Evolutionary conservation across 208 protist genomes (phyloP).

Genomic region (Acanthamoeba divionensis): DNA sequence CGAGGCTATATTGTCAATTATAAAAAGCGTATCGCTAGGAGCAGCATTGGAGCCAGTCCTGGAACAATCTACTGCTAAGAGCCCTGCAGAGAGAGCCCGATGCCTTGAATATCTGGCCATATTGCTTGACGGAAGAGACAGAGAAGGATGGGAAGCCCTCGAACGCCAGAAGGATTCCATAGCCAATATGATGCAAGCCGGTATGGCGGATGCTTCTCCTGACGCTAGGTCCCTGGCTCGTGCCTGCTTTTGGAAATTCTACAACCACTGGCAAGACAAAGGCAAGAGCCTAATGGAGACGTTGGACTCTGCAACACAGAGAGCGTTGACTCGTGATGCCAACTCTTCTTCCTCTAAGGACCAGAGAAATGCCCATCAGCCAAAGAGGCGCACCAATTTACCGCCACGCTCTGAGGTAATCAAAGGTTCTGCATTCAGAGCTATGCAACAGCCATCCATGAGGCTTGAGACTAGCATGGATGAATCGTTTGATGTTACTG

Average conservation of each 20-base stretch:
- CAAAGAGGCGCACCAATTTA: no score
- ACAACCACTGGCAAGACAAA: not conserved
- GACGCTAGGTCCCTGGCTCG: not conserved
- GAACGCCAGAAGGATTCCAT: not conserved
- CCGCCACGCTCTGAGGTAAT: no score
- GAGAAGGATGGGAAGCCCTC: not conserved
- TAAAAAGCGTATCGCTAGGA: not conserved
- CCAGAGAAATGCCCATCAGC: no score
- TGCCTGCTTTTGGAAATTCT: not conserved
- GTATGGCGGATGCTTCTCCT: not conserved
- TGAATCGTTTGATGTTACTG: no score
- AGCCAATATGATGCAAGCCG: not conserved
- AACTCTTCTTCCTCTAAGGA: not conserved
- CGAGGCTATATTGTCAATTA: not conserved
- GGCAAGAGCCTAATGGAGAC: not conserved
- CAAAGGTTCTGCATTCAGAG: no score
- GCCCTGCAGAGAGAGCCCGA: not conserved
- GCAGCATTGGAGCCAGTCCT: not conserved
- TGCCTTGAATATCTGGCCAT: not conserved
- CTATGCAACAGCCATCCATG: no score
- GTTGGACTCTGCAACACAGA: not conserved
- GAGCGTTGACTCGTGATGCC: not conserved
- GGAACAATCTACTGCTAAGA: not conserved
- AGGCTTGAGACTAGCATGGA: no score
- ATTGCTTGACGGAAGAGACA: not conserved